Base-by-base conservation (phyloP, 129 eudicot genomes). In the Cynara cardunculus region DNA sequence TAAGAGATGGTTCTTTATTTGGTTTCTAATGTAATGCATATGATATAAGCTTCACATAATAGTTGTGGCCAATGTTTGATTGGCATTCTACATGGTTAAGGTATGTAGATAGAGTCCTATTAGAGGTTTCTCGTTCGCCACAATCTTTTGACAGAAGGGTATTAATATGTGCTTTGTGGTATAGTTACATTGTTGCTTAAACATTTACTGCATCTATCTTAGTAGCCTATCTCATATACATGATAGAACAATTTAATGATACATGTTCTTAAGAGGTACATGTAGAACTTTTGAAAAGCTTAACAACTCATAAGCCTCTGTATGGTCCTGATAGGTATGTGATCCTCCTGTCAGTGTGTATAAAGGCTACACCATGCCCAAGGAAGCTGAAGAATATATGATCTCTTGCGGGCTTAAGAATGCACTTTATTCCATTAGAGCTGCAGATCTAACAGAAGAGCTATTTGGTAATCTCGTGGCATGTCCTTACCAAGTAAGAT, bases 261-360 rank as follows among this genome's bases (percentile, higher is more conserved):
- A 11, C 64, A 64, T 24, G 59, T 4, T 56, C 6, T 65, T 77
- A 39, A 26, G 69, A 69, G 82, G 10, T 69, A 5, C 19, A 61
- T 30, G 25, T 44, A 53, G 70, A 75, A 68, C 59, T 12, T 69
- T 75, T 16, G 4, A 53, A 28, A 73, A 25, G 78, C 34, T 32
- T 74, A 77, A 41, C 44, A 8, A 25, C 44, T 78, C 71, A 41
- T 61, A 74, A 64, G 11, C 32, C 8, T 67, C 65, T 82, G 30
- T 27, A 16, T 81, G 86, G 37, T 84, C 5, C 62, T 84, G 69
- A 73, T 85, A 95, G 97, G 87, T 95, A 85, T 88, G 96, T 59
- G 94, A 95, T 87, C 96, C 99, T 76, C 99, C 99, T 74, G 97
- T 88, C 44, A 95, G 97, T 85, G 97, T 90, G 37, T 95, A 85